These are phyloP conservation scores for Dalbergia cochinchinensis DNA, from an alignment of 306 rosid species.

Conservation along the genomic window DNA sequence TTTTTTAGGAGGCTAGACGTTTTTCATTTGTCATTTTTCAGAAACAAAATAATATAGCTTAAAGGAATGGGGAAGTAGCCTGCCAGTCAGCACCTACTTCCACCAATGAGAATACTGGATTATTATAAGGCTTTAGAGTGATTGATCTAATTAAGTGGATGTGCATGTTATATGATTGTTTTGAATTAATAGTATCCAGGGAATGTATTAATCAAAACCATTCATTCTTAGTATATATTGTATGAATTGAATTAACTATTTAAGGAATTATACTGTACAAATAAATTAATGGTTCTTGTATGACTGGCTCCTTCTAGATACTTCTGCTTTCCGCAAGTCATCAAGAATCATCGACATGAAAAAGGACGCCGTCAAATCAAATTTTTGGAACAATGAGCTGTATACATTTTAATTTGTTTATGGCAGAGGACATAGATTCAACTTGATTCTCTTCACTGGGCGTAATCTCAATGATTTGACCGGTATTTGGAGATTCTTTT, in stretches of 20 bases:
- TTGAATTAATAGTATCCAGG: not conserved
- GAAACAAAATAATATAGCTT: too few relatives aligned
- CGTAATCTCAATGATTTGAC: slow-evolving; percentile 42
- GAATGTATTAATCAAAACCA: not conserved
- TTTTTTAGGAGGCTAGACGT: not conserved
- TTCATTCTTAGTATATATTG: not conserved
- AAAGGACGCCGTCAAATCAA: slow-evolving; percentile 31
- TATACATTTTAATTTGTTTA: not conserved
- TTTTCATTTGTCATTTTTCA: too few relatives aligned
- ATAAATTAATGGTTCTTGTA: not conserved
- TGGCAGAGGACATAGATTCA: not conserved
- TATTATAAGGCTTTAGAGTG: too few relatives aligned
- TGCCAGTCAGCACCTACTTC: too few relatives aligned
- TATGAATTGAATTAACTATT: too few relatives aligned
- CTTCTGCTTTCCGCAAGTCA: slow-evolving; percentile 21
- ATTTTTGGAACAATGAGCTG: not conserved
- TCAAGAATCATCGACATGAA: slow-evolving; percentile 34
- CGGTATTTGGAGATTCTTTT: slow-evolving; percentile 39
- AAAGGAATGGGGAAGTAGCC: too few relatives aligned
- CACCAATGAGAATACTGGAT: too few relatives aligned
- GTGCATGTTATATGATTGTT: too few relatives aligned
- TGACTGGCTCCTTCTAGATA: slow-evolving; percentile 18
- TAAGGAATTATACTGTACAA: too few relatives aligned
- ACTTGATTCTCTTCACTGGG: slow-evolving; percentile 42
- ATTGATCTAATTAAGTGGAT: too few relatives aligned